A percentile compares a stretch with the other conserved stretches of the same genome.
phyloP scores from a whole-genome alignment of 441 rosid genomes.

The Eruca vesicaria region DNA sequence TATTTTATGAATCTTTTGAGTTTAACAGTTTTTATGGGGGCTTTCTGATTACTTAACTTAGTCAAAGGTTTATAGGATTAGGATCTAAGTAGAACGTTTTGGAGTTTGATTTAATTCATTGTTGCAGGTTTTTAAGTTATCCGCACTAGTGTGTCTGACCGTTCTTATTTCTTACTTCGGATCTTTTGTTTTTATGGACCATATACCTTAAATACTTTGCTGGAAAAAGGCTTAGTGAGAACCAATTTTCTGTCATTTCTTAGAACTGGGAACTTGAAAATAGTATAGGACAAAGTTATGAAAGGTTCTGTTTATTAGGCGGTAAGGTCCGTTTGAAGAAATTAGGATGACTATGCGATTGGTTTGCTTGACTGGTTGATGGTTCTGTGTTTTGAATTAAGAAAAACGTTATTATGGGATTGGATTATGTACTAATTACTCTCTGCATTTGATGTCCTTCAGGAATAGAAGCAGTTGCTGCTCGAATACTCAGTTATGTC shows the following conservation, averaged over 20 bases:
- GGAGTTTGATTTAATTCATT: neutral
- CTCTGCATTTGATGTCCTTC: neutral
- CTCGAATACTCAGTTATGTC: neutral
- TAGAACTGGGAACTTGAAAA: neutral
- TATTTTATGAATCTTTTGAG: neutral
- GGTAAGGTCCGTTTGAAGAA: too few species aligned
- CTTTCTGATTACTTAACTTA: neutral
- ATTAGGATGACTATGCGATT: too few species aligned
- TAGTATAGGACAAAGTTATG: neutral
- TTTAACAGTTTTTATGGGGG: neutral
- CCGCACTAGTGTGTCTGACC: neutral
- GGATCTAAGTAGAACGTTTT: neutral
- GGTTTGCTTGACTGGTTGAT: too few species aligned
- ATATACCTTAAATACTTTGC: too few species aligned
- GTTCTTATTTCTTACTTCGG: neutral
- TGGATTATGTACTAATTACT: neutral
- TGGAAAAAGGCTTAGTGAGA: too few species aligned
- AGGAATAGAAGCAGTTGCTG: conserved; percentile 29
- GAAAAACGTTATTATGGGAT: neutral
- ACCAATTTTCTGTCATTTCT: too few species aligned
- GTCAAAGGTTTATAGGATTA: neutral
- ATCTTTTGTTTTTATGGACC: neutral
- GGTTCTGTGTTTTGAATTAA: neutral
- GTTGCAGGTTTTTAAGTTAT: neutral
- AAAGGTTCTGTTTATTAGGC: neutral